Evolutionary conservation across 805 yeast genomes (phyloP).

Genomic region (Metschnikowia lunata): DNA sequence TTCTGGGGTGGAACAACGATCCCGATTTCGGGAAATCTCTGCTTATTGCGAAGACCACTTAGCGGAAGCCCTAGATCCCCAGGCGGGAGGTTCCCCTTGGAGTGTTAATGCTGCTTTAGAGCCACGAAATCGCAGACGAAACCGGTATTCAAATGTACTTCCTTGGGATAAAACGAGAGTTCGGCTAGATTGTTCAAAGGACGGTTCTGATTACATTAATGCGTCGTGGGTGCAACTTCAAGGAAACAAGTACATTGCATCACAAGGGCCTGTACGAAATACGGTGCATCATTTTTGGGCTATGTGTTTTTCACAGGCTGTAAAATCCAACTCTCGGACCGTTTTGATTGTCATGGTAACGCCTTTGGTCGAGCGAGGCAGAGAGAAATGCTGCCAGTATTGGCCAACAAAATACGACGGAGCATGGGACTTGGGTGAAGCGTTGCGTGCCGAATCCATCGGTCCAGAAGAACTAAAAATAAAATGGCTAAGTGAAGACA

Average conservation of each 20-base stretch:
- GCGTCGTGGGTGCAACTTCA: constrained; percentile 31
- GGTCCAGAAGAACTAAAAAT: constrained; percentile 14
- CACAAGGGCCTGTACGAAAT: constrained; percentile 79
- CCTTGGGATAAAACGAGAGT: constrained; percentile 66
- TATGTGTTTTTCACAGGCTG: constrained; percentile 41
- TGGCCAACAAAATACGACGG: constrained; percentile 23
- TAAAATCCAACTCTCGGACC: constrained; percentile 20
- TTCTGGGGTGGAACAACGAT: constrained; percentile 7
- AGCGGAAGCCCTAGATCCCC: constrained; percentile 10
- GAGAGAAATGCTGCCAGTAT: constrained; percentile 15
- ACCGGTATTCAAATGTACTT: constrained; percentile 58
- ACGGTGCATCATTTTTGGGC: constrained; percentile 82
- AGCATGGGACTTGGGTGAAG: constrained; percentile 18
- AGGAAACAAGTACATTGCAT: constrained; percentile 56
- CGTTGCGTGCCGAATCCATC: constrained; percentile 20
- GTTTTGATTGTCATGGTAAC: constrained; percentile 39
- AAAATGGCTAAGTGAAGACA: constrained; percentile 17
- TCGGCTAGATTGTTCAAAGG: constrained; percentile 20
- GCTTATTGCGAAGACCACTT: constrained; percentile 8
- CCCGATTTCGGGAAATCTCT: constrained; percentile 9
- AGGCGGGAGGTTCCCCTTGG: constrained; percentile 7
- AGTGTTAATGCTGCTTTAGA: constrained; percentile 8
- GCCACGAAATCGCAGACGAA: constrained; percentile 20
- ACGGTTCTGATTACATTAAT: constrained; percentile 32
- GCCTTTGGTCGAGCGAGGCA: constrained; percentile 15